Evolutionary conservation across 768 basidiomycete species (phyloP).

Genomic region (Pisolithus marmoratus): DNA sequence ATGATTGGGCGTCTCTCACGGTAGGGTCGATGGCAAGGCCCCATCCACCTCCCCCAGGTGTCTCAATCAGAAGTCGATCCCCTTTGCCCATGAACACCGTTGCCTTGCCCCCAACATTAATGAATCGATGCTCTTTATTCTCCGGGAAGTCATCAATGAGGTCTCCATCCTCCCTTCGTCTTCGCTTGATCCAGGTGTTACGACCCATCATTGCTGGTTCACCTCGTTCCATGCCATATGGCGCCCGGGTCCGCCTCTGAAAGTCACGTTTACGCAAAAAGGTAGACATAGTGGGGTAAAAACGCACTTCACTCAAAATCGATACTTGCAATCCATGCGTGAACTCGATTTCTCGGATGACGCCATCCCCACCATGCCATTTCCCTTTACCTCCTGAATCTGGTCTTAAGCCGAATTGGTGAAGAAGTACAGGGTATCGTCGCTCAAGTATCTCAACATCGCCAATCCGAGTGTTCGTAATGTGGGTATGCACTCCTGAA

Average conservation of each 20-base stretch:
- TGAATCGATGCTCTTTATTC: slow-evolving; percentile 41
- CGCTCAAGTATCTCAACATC: slow-evolving; percentile 93
- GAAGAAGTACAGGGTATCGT: slow-evolving; percentile 87
- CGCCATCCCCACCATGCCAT: slow-evolving; percentile 81
- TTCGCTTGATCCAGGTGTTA: slow-evolving; percentile 84
- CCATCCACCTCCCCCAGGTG: slow-evolving; percentile 91
- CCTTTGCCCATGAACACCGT: slow-evolving; percentile 86
- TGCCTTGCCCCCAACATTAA: slow-evolving; percentile 89
- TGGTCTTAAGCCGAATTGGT: slow-evolving; percentile 70
- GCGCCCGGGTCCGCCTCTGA: slow-evolving; percentile 77
- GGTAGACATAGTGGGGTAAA: background rate
- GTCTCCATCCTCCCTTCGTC: slow-evolving; percentile 65
- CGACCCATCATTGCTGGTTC: slow-evolving; percentile 62
- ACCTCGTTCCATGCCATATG: slow-evolving; percentile 84
- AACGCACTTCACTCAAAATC: slow-evolving; percentile 76
- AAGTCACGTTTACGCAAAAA: background rate
- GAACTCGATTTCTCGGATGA: slow-evolving; percentile 78
- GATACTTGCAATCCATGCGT: slow-evolving; percentile 79
- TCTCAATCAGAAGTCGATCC: slow-evolving; percentile 75
- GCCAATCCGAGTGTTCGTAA: slow-evolving; percentile 89
- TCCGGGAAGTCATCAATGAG: slow-evolving; percentile 32
- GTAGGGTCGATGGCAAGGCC: slow-evolving; percentile 34
- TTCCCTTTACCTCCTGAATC: slow-evolving; percentile 67
- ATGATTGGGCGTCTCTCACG: slow-evolving; percentile 24
- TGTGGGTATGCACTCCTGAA: slow-evolving; percentile 90